Percentiles rank a stretch among this genome's conserved stretches.
These are phyloP conservation scores for Spraguea lophii DNA, from an alignment of 371 early-diverging fungal species.

Conservation along the genomic window DNA sequence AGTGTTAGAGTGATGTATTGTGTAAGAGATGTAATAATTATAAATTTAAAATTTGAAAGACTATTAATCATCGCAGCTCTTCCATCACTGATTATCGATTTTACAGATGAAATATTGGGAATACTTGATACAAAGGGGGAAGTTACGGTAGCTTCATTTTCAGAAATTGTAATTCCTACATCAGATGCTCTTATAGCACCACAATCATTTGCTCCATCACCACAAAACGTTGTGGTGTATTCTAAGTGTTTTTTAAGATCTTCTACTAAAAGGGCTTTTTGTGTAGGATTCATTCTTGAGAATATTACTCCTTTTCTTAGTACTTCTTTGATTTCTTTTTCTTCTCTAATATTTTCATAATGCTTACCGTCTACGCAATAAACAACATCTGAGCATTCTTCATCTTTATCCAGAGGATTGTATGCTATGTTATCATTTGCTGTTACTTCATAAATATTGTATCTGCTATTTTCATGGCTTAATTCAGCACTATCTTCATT, in stretches of 20 bases:
- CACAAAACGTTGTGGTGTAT: constrained; percentile 47
- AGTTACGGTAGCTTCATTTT: constrained; percentile 84
- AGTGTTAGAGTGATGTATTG: constrained; percentile 69
- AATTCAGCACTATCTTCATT: constrained; percentile 37
- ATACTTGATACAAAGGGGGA: constrained; percentile 76
- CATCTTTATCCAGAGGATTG: no score
- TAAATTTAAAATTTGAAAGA: constrained; percentile 85
- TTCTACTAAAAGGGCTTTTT: constrained; percentile 51
- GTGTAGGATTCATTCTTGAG: constrained; percentile 94
- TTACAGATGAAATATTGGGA: constrained; percentile 67
- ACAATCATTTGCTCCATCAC: constrained; percentile 99
- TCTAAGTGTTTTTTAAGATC: constrained; percentile 16
- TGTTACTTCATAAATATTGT: constrained; percentile 31
- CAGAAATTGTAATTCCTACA: constrained; percentile 79
- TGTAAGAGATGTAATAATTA: constrained; percentile 68
- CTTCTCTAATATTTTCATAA: constrained; percentile 36
- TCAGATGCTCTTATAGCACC: constrained; percentile 89
- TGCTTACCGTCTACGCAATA: constrained; percentile 41
- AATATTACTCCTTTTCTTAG: constrained; percentile 49
- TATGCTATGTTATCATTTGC: constrained; percentile 29
- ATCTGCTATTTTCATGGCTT: constrained; percentile 38
- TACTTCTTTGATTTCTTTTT: constrained; percentile 9
- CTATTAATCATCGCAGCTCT: constrained; percentile 83
- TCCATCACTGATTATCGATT: constrained; percentile 76
- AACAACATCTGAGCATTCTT: constrained; percentile 40